Percentiles rank a stretch among this genome's conserved stretches.
Conservation (phyloP, 352 stramenopile genomes). For the Pythium insidiosum region DNA sequence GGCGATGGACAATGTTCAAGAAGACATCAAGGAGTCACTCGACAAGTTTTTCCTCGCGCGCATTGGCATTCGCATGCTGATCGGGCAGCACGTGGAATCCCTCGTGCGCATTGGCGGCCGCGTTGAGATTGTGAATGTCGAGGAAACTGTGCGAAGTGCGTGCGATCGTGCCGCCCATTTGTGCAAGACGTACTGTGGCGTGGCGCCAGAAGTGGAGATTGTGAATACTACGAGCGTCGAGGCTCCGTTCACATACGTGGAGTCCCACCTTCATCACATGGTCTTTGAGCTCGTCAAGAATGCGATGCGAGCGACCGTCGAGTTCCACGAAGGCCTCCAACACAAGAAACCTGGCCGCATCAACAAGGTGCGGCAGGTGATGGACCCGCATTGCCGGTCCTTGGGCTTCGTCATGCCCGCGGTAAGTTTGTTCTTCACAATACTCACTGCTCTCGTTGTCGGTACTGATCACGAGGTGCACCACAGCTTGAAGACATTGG, state of each 20-base stretch:
- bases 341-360: slow-evolving; percentile 26
- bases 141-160: slow-evolving; percentile 52
- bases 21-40: slow-evolving; percentile 76
- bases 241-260: slow-evolving; percentile 75
- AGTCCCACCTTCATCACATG: slow-evolving; percentile 82
- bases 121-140: slow-evolving; percentile 64
- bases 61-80: slow-evolving; percentile 99
- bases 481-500: slow-evolving; percentile 30
- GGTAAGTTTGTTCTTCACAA: slow-evolving; percentile 19
- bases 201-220: slow-evolving; percentile 52
- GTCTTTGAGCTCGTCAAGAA: slow-evolving; percentile 98
- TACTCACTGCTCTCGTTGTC: too few species aligned
- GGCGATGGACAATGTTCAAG: slow-evolving; percentile 50
- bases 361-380: slow-evolving; percentile 53
- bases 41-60: slow-evolving; percentile 98
- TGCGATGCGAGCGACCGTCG: slow-evolving; percentile 95
- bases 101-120: slow-evolving; percentile 47
- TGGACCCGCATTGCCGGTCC: slow-evolving; percentile 54
- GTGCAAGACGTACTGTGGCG: slow-evolving; percentile 47
- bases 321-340: slow-evolving; percentile 84
- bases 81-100: slow-evolving; percentile 87
- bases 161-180: slow-evolving; percentile 42
- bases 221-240: slow-evolving; percentile 30
- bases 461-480: too few species aligned
- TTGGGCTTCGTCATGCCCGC: slow-evolving; percentile 68